Conservation (phyloP, 1,284 basidiomycete species). For the Austroboletus sp. region DNA sequence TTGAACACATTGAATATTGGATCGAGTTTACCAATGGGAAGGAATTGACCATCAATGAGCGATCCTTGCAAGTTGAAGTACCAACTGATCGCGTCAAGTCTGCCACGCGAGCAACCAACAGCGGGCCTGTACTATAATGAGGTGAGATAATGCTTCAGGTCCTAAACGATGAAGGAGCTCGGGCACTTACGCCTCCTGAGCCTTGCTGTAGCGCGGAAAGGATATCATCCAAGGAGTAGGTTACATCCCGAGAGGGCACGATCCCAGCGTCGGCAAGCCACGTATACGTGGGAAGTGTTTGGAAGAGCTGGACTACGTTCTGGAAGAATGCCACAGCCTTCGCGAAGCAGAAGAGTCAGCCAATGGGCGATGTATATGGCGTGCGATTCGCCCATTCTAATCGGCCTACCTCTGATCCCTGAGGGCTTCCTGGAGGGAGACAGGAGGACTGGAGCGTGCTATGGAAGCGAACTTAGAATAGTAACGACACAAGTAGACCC, state of each 20-base stretch:
- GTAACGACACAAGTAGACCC: background rate
- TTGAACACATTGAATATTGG: background rate
- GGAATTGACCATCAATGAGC: constrained; percentile 57
- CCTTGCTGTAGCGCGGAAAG: constrained; percentile 51
- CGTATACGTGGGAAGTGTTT: constrained; percentile 60
- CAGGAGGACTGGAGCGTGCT: constrained; percentile 60
- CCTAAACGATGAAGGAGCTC: constrained; percentile 42
- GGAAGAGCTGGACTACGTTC: constrained; percentile 57
- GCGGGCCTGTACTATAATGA: constrained; percentile 46
- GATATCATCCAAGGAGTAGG: constrained; percentile 54
- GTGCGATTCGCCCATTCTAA: background rate
- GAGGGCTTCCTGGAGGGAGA: constrained; percentile 49
- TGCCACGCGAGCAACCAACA: constrained; percentile 47
- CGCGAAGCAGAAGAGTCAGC: constrained; percentile 9
- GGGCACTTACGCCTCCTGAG: constrained; percentile 37
- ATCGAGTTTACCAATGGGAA: constrained; percentile 46
- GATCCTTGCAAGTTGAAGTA: constrained; percentile 67
- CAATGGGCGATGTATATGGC: too few species aligned
- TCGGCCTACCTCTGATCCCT: constrained; percentile 50
- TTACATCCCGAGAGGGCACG: constrained; percentile 51
- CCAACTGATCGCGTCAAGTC: constrained; percentile 52
- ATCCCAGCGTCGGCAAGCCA: constrained; percentile 70
- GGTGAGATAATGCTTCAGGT: constrained; percentile 14
- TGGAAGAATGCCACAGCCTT: constrained; percentile 70
- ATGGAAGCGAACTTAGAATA: constrained; percentile 5